Evolutionary conservation across 805 yeast genomes (phyloP), one percentile per base, ranked within the genome.

Genomic region (Candida stauntonica): DNA sequence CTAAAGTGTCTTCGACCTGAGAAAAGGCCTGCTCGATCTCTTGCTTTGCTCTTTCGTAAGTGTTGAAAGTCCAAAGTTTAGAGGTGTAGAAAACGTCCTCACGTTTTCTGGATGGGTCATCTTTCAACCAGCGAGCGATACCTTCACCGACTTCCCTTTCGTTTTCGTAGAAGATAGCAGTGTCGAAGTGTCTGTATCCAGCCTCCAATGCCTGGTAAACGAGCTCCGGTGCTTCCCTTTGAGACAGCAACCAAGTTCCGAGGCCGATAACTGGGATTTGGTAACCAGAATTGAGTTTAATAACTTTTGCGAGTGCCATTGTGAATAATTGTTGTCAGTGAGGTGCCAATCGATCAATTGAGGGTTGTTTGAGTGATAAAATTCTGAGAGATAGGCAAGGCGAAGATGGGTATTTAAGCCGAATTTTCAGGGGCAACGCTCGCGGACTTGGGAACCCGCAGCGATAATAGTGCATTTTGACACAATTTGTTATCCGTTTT

Each of bases 141-240:
- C 82, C 93, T 33, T 70, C 66, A 15, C 77, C 78, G 5, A 76
- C 76, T 46, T 78, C 82, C 13, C 47, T 47, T 55, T 83, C 86
- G 61, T 85, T 85, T 9, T 64, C 62, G 62, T 86, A 86, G n/a
- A 60, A 58, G 8, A 70, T 77, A 6, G 95, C 95, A 15, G 81
- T 66, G 54, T 86, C 93, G 42, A 85, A 63, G 52, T 81, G 91
- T 48, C 93, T 72, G 57, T 81, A 85, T 0, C 94, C 94, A 12
- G 57, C 63, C 23, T 67, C 60, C 42, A 85, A 67, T 1, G 89
- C 93, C 21, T 67, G 55, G 47, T 71, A 66, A 0, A 78, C 81
- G 19, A 77, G 52, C 0, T 65, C 60, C 4, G 58, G 42, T 1
- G 80, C 66, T 7, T 62, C 61, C 1, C 49, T 47, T 1, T 52